Conservation (phyloP, 306 rosid genomes). For the Rubus parviflorus region DNA sequence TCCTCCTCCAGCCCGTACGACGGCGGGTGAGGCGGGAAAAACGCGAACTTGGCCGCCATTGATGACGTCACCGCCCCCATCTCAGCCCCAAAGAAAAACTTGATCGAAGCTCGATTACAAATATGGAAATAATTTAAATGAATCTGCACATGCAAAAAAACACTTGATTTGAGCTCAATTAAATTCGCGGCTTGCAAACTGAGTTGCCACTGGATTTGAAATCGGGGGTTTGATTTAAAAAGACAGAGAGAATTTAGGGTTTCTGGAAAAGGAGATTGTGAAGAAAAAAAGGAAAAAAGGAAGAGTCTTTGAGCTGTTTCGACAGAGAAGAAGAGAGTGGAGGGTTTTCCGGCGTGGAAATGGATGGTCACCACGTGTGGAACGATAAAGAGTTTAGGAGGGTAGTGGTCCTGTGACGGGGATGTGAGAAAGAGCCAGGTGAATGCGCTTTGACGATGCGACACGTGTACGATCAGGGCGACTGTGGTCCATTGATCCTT, state of each 20-base stretch:
- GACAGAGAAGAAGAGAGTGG: neutral
- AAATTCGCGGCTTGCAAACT: neutral
- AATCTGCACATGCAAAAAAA: neutral
- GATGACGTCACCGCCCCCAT: constrained; percentile 95
- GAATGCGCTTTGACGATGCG: neutral
- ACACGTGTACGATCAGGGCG: constrained; percentile 59
- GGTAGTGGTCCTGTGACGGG: constrained; percentile 22
- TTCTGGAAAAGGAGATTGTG: neutral
- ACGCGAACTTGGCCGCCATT: constrained; percentile 94
- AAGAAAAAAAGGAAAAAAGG: neutral
- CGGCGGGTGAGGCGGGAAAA: constrained; percentile 89
- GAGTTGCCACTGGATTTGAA: neutral
- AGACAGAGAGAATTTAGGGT: neutral
- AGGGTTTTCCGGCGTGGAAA: constrained; percentile 56
- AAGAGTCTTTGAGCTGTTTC: neutral
- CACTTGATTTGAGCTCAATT: neutral
- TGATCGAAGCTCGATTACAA: too few relatives aligned
- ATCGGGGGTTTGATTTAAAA: neutral
- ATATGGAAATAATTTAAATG: constrained; percentile 15
- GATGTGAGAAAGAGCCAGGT: constrained; percentile 22
- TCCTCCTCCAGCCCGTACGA: constrained; percentile 64
- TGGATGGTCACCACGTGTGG: constrained; percentile 60
- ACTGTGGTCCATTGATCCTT: neutral
- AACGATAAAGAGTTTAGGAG: constrained; percentile 9
- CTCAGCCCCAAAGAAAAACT: too few relatives aligned